Evolutionary conservation across 2,329 filamentous ascomycete genomes (phyloP).

Genomic region (Parascedosporium putredinis): DNA sequence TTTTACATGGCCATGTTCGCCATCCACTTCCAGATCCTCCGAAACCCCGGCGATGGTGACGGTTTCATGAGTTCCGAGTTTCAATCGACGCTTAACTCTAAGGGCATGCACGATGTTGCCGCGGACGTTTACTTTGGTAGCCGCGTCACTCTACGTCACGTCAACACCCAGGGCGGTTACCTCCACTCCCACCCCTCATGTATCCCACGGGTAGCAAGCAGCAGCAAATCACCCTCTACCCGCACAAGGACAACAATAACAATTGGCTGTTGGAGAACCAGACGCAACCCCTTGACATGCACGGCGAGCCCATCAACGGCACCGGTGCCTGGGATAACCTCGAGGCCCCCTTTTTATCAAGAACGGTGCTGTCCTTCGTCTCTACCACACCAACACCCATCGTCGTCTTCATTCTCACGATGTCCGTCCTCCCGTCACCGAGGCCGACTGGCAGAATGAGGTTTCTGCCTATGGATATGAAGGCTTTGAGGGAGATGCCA

Average conservation of each 20-base stretch:
- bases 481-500: conserved; percentile 92
- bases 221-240: conserved; percentile 95
- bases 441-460: conserved; percentile 91
- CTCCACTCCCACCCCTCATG: conserved; percentile 93
- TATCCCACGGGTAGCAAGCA: conserved; percentile 96
- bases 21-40: conserved; percentile 87
- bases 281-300: conserved; percentile 72
- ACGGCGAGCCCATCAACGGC: conserved; percentile 69
- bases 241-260: conserved; percentile 99
- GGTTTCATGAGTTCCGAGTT: conserved; percentile 99
- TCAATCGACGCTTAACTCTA: conserved; percentile 92
- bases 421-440: conserved; percentile 73
- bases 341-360: conserved; percentile 56
- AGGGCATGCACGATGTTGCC: conserved; percentile 90
- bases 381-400: conserved; percentile 76
- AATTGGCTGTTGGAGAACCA: conserved; percentile 90
- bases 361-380: conserved; percentile 68
- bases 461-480: conserved; percentile 96
- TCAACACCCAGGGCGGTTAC: conserved; percentile 96
- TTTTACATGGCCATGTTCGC: conserved; percentile 98
- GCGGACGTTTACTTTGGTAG: conserved; percentile 88
- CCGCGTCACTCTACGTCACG: conserved; percentile 75
- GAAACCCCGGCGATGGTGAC: conserved; percentile 93
- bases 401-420: conserved; percentile 94
- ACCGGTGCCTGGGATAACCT: conserved; percentile 74